Conservation (phyloP, 768 basidiomycete genomes). For the Lentinula aciculospora region DNA sequence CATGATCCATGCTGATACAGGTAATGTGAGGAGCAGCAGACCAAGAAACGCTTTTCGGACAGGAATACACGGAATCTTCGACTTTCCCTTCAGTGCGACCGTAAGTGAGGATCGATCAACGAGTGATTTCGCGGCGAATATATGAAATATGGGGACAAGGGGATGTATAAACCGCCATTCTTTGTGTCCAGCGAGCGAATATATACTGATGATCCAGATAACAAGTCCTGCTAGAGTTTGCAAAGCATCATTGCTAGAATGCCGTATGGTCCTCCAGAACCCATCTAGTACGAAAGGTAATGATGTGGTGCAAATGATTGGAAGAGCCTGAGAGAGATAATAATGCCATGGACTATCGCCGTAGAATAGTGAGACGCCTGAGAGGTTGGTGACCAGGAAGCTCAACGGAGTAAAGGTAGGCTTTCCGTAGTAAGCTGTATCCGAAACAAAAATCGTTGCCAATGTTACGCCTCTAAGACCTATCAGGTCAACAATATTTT, state of each 20-base stretch:
- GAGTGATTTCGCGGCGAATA: conserved; percentile 72
- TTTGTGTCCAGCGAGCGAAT: conserved; percentile 86
- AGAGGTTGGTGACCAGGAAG: conserved; percentile 79
- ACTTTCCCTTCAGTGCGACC: conserved; percentile 3
- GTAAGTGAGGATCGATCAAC: conserved; percentile 34
- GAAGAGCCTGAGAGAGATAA: conserved; percentile 82
- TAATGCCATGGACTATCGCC: conserved; percentile 85
- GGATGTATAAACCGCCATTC: conserved; percentile 98
- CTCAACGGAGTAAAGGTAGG: conserved; percentile 73
- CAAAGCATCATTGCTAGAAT: conserved; percentile 22
- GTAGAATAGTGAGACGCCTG: conserved; percentile 88
- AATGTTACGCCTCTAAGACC: conserved; percentile 16
- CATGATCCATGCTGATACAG: conserved; percentile 63
- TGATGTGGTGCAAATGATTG: conserved; percentile 69
- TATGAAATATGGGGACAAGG: conserved; percentile 74
- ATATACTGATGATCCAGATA: conserved; percentile 59
- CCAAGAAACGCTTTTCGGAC: conserved; percentile 29
- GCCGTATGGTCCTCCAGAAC: conserved; percentile 29
- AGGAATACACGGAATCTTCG: conserved; percentile 16
- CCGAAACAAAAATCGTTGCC: conserved; percentile 40
- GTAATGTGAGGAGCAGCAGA: conserved; percentile 50
- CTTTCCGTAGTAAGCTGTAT: conserved; percentile 65
- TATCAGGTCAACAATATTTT: conserved; percentile 19
- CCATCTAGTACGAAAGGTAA: conserved; percentile 73
- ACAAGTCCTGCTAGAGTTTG: conserved; percentile 43